Evolutionary conservation across 1,284 basidiomycete species (phyloP).

Genomic region (Ceratobasidium sp.): DNA sequence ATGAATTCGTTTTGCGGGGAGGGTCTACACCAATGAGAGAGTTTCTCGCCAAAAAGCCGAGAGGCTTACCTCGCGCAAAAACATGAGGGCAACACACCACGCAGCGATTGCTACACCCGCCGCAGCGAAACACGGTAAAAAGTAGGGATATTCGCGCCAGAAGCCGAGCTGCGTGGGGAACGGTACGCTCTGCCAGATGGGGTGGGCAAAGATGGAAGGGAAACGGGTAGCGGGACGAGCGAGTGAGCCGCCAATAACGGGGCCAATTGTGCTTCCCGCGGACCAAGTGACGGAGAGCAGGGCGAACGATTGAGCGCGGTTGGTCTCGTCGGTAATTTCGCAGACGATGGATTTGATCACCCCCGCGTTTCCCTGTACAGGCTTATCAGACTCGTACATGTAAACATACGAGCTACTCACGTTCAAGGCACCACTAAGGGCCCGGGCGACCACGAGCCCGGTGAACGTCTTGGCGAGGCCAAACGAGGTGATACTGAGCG

Average conservation of each 20-base stretch:
- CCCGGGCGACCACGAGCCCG: slow-evolving; percentile 66
- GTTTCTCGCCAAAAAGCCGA: neutral
- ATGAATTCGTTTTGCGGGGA: slow-evolving; percentile 35
- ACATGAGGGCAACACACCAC: slow-evolving; percentile 69
- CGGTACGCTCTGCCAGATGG: slow-evolving; percentile 16
- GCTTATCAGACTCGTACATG: neutral
- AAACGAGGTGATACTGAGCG: slow-evolving; percentile 77
- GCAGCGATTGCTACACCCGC: slow-evolving; percentile 69
- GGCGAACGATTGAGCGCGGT: slow-evolving; percentile 51
- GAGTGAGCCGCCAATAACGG: slow-evolving; percentile 77
- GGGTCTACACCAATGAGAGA: slow-evolving; percentile 12
- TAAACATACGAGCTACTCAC: slow-evolving; percentile 49
- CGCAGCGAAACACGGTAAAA: slow-evolving; percentile 77
- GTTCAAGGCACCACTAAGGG: slow-evolving; percentile 67
- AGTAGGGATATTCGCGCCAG: slow-evolving; percentile 78
- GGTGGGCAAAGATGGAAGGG: slow-evolving; percentile 70
- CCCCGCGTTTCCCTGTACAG: slow-evolving; percentile 52
- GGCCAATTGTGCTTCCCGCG: slow-evolving; percentile 61
- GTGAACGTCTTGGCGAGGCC: slow-evolving; percentile 77
- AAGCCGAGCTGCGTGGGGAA: slow-evolving; percentile 57
- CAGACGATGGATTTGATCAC: slow-evolving; percentile 53
- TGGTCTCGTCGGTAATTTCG: slow-evolving; percentile 51
- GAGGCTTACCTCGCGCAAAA: slow-evolving; percentile 71
- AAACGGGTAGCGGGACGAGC: slow-evolving; percentile 78
- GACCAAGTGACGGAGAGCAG: slow-evolving; percentile 49